Evolutionary conservation across 495 filamentous ascomycete genomes (phyloP), one percentile per base, ranked within the genome.

Genomic region (Trichoderma virens): DNA sequence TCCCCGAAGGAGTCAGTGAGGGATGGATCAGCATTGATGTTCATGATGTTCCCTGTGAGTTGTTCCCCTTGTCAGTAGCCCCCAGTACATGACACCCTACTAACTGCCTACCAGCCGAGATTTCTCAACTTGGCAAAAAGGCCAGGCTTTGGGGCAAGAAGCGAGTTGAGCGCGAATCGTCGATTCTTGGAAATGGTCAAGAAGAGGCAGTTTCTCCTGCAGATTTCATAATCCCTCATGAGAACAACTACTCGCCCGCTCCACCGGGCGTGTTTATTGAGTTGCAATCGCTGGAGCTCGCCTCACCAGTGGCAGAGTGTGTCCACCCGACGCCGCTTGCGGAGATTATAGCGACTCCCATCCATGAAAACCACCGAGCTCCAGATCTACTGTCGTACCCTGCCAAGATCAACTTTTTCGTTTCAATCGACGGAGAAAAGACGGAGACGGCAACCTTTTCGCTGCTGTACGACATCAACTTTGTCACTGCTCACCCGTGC

Each of bases 1-100:
- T 80, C 8, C 87, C 87, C 5, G 72, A 77, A 51, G 73, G 73
- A 3, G 65, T 84, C 27, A 71, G 71, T 3, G 78, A 88, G 65
- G 87, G 86, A 11, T 93, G 90, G 90, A 76, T 90, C 35, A 82
- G 85, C 62, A 73, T 90, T 32, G 71, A 77, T 16, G 79, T 79
- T 16, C 73, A 83, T 32, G 76, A 82, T 47, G 75, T 83, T 35
- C 73, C 75, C 28, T 79, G 84, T 73, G 76, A 76, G 72, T 67
- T 32, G 8, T 62, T 20, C 6, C 25, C n/a, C n/a, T 28, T 20
- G n/a, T n/a, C n/a, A 41, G 8, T 34, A 16, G 41, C 14, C 39
- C 16, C 8, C 39, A 5, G 5, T 45, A 39, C 30, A n/a, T n/a
- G n/a, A n/a, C 20, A 20, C 14, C 16, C n/a, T 60, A 62, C 62